phyloP scores from a whole-genome alignment of 2,329 filamentous ascomycete species.

The Colletotrichum tanaceti region DNA sequence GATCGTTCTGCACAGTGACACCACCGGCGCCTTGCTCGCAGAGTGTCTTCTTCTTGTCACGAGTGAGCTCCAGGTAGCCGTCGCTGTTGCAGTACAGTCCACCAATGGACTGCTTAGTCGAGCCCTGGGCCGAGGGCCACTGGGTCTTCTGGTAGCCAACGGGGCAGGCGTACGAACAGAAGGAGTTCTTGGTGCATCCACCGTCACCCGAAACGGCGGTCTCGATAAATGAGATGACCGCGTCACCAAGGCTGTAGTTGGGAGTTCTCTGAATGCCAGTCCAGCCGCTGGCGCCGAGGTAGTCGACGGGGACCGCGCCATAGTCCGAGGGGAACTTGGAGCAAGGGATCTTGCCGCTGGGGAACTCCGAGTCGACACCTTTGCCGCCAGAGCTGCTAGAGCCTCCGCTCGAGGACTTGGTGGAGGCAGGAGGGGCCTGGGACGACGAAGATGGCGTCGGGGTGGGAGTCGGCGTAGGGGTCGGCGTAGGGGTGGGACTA shows the following conservation, averaged over 20 bases:
- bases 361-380: slow-evolving; percentile 77
- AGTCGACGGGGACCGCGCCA: slow-evolving; percentile 78
- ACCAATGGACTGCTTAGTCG: slow-evolving; percentile 85
- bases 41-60: slow-evolving; percentile 72
- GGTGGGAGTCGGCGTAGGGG: slow-evolving; percentile 40
- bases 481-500: slow-evolving; percentile 47
- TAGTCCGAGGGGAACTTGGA: slow-evolving; percentile 81
- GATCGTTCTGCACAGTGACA: slow-evolving; percentile 80
- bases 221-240: slow-evolving; percentile 73
- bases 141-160: slow-evolving; percentile 91
- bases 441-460: slow-evolving; percentile 42
- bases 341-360: slow-evolving; percentile 79
- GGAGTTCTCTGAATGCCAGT: slow-evolving; percentile 78
- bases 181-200: slow-evolving; percentile 70
- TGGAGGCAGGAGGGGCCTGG: slow-evolving; percentile 43
- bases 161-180: slow-evolving; percentile 96
- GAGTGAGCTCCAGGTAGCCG: slow-evolving; percentile 83
- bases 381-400: slow-evolving; percentile 49
- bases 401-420: slow-evolving; percentile 45
- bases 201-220: slow-evolving; percentile 69
- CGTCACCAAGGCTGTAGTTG: slow-evolving; percentile 60
- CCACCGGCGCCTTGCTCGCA: slow-evolving; percentile 79
- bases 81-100: slow-evolving; percentile 81
- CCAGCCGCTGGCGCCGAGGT: slow-evolving; percentile 80
- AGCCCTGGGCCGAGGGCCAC: slow-evolving; percentile 83